Evolutionary conservation across 2,329 filamentous ascomycete genomes (phyloP).

Genomic region (Alternaria incomplexa): DNA sequence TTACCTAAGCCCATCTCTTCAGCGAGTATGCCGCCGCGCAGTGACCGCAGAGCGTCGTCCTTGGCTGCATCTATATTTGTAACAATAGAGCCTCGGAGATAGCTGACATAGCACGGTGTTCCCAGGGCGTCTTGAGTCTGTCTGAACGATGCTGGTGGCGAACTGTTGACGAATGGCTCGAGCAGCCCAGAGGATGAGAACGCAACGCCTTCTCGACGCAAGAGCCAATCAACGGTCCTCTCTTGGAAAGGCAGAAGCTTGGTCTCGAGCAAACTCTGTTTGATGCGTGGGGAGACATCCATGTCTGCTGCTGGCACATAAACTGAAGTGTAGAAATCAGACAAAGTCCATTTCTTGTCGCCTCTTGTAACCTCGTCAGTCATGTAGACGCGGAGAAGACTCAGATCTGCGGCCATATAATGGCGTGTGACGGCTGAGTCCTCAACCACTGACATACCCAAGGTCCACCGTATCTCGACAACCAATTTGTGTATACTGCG

Average conservation of each 20-base stretch:
- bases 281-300: conserved; percentile 37
- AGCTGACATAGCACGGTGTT: conserved; percentile 62
- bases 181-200: conserved; percentile 44
- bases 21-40: conserved; percentile 69
- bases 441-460: conserved; percentile 38
- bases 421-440: conserved; percentile 15
- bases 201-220: conserved; percentile 68
- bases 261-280: conserved; percentile 42
- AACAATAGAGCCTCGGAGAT: conserved; percentile 66
- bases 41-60: conserved; percentile 43
- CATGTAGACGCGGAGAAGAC: conserved; percentile 35
- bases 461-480: conserved; percentile 38
- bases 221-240: conserved; percentile 72
- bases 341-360: conserved; percentile 53
- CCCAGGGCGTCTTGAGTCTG: conserved; percentile 55
- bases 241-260: conserved; percentile 75
- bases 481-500: conserved; percentile 21
- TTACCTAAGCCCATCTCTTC: conserved; percentile 88
- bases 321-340: conserved; percentile 73
- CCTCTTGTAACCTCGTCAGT: conserved; percentile 10
- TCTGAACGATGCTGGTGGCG: conserved; percentile 55
- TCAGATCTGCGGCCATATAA: conserved; percentile 32
- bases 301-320: conserved; percentile 62
- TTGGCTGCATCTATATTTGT: conserved; percentile 57
- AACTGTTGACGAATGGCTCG: conserved; percentile 12